Evolutionary conservation across 208 protist species (phyloP).

Genomic region (Trypanosoma avium): DNA sequence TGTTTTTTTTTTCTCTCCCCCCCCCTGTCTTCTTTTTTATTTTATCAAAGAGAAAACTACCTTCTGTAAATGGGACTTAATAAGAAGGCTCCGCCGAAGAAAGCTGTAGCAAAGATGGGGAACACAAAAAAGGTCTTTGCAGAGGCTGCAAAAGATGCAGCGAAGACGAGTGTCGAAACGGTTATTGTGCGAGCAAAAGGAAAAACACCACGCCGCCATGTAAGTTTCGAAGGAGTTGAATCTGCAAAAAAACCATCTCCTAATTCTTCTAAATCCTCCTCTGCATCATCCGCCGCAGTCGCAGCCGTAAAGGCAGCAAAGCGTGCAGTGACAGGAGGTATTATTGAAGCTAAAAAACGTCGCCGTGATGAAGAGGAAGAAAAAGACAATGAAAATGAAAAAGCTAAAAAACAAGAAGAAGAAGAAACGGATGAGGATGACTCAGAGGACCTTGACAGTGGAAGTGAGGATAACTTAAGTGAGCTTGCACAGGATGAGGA

Average conservation of each 20-base stretch:
- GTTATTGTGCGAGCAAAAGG: slow-evolving; percentile 10
- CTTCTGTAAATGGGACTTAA: slow-evolving; percentile 11
- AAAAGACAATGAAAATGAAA: slow-evolving; percentile 22
- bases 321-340: slow-evolving; percentile 33
- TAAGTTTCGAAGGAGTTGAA: slow-evolving; percentile 18
- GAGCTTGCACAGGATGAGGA: slow-evolving; percentile 30
- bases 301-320: slow-evolving; percentile 19
- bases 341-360: slow-evolving; percentile 40
- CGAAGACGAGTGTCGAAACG: slow-evolving; percentile 24
- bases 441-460: slow-evolving; percentile 6
- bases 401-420: slow-evolving; percentile 22
- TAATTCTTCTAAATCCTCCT: background rate
- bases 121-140: slow-evolving; percentile 6
- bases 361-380: slow-evolving; percentile 25
- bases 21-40: no score
- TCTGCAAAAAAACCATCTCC: background rate
- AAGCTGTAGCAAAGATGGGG: background rate
- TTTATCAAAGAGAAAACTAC: background rate
- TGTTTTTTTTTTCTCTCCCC: no score
- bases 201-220: slow-evolving; percentile 9
- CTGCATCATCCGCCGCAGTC: background rate
- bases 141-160: slow-evolving; percentile 22
- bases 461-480: slow-evolving; percentile 33
- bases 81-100: background rate
- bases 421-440: slow-evolving; percentile 31